Evolutionary conservation across 1,139 yeast genomes (phyloP), one percentile per base, ranked within the genome.

Genomic region (Suhomyces ambrosiae): DNA sequence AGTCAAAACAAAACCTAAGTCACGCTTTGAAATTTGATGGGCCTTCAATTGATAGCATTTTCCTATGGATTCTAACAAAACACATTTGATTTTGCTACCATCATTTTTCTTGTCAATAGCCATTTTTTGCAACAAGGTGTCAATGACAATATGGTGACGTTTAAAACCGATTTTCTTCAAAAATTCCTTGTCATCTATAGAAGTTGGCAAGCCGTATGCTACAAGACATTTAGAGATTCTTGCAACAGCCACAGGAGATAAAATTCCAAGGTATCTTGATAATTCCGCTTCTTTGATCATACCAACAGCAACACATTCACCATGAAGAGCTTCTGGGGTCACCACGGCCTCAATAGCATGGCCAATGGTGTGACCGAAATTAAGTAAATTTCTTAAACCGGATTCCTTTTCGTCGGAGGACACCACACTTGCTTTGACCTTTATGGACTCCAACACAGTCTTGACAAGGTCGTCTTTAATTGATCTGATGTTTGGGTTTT

Each of bases 281-380:
- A 92, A 74, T 63, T 92, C 98, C 2, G 97, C 98, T 63, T 92
- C 99, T 53, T 82, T 76, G 28, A 94, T 82, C 80, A 90, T 86
- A 47, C 99, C 99, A 46, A 92, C 77, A 7, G 97, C 77, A 13
- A 92, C 98, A 74, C 98, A 92, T 63, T 92, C 99, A 44, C 99
- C 99, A 53, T 92, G 99, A 32, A 92, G 74, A 13, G 96, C 94
- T 60, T 90, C 89, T 7, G 99, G 98, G 4, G 97, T 89, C 48
- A 92, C 74, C 23, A 94, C 80, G 11, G 98, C 98, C 68, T 92
- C 99, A 50, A 86, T 89, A 17, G 99, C 99, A 61, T 92, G 99
- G 30, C 98, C 99, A 53, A 92, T 90, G 24, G 97, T 82, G 62
- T 92, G 99, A 21, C 99, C 99, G 58, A 92, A 94, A 64, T 92